Evolutionary conservation across 2,329 filamentous ascomycete species (phyloP).

Genomic region (Aspergillus udagawae): DNA sequence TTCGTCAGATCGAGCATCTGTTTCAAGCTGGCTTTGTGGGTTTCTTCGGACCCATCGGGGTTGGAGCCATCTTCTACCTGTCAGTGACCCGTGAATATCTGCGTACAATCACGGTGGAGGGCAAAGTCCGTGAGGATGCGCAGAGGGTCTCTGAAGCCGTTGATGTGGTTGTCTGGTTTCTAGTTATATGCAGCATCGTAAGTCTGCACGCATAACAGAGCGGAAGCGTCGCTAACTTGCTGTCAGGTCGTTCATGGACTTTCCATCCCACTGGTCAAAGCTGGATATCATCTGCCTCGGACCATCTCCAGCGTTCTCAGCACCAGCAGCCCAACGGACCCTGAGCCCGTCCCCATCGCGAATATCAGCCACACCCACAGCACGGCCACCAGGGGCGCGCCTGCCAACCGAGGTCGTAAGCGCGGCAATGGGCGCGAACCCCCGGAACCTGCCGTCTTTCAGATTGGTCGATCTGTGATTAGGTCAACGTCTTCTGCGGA

Average conservation of each 20-base stretch:
- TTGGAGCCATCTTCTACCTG: constrained; percentile 85
- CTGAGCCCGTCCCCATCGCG: constrained; percentile 26
- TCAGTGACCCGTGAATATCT: constrained; percentile 78
- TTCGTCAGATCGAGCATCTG: constrained; percentile 71
- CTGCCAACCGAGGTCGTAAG: constrained; percentile 21
- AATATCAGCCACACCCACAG: constrained; percentile 28
- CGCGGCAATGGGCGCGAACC: constrained; percentile 14
- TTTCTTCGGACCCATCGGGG: constrained; percentile 90
- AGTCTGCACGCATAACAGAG: background rate
- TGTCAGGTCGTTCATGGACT: constrained; percentile 71
- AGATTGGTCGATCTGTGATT: constrained; percentile 25
- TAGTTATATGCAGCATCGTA: constrained; percentile 77
- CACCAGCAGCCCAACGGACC: constrained; percentile 30
- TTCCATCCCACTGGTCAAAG: constrained; percentile 65
- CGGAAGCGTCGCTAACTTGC: background rate
- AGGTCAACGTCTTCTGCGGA: constrained; percentile 12
- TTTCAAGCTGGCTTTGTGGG: constrained; percentile 81
- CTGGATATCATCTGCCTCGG: constrained; percentile 44
- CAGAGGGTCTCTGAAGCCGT: constrained; percentile 61
- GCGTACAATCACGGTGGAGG: constrained; percentile 53
- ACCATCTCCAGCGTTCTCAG: constrained; percentile 46
- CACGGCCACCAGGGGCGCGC: constrained; percentile 24
- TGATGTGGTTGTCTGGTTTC: constrained; percentile 77
- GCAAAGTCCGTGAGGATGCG: constrained; percentile 62
- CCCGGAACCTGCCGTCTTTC: constrained; percentile 21